A percentile compares a stretch with the other conserved stretches of the same genome.
Conservation (phyloP, 306 rosid genomes). For the apple (Malus domestica) region ASM211411v1 NC_041795.1:20990001-20990500, state of each 20-base stretch:
- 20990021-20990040: background rate
- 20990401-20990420: conserved; percentile 59
- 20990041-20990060: background rate
- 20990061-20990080: background rate
- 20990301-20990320: conserved; percentile 30
- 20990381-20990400: conserved; percentile 39
- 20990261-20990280: conserved; percentile 32
- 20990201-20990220: background rate
- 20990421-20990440: conserved; percentile 52
- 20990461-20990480: conserved; percentile 28
- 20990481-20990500: conserved; percentile 39
- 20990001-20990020: background rate
- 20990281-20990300: conserved; percentile 52
- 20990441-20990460: conserved; percentile 38
- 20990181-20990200: background rate
- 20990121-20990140: background rate
- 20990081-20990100: background rate
- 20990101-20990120: background rate
- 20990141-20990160: background rate
- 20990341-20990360: conserved; percentile 23
- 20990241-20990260: conserved; percentile 11
- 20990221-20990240: background rate
- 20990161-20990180: background rate
- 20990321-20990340: conserved; percentile 31
- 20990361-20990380: conserved; percentile 28